Evolutionary conservation across 1,284 basidiomycete genomes (phyloP).

Genomic region (Cerrena zonata): DNA sequence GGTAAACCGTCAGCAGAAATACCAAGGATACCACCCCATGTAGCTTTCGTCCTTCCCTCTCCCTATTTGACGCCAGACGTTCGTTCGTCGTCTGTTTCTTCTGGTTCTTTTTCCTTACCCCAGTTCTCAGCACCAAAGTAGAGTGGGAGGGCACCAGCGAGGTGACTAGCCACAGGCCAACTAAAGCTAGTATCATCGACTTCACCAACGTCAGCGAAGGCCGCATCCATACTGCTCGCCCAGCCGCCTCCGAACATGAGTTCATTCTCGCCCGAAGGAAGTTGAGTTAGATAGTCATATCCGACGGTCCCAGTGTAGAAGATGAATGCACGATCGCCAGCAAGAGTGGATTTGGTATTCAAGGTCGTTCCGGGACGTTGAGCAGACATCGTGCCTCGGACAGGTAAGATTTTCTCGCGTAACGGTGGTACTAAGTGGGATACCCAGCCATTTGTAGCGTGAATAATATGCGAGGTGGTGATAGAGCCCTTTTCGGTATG

Average conservation of each 20-base stretch:
- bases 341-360: slow-evolving; percentile 20
- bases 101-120: slow-evolving; percentile 29
- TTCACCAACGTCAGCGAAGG: slow-evolving; percentile 35
- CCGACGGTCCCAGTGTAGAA: slow-evolving; percentile 45
- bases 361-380: slow-evolving; percentile 45
- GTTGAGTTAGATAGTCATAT: slow-evolving; percentile 73
- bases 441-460: slow-evolving; percentile 76
- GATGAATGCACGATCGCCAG: slow-evolving; percentile 47
- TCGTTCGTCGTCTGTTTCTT: slow-evolving; percentile 10
- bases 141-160: slow-evolving; percentile 37
- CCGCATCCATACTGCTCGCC: slow-evolving; percentile 28
- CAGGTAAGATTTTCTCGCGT: slow-evolving; percentile 45
- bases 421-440: slow-evolving; percentile 53
- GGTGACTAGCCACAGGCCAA: slow-evolving; percentile 29
- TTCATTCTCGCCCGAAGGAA: slow-evolving; percentile 44
- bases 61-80: slow-evolving; percentile 25
- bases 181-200: slow-evolving; percentile 38
- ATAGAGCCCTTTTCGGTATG: slow-evolving; percentile 53
- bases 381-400: slow-evolving; percentile 62
- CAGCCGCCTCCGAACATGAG: slow-evolving; percentile 61
- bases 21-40: slow-evolving; percentile 51
- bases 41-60: slow-evolving; percentile 37
- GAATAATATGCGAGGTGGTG: slow-evolving; percentile 56
- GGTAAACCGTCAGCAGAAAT: slow-evolving; percentile 39
- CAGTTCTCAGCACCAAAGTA: slow-evolving; percentile 39